phyloP scores from a whole-genome alignment of 331 rosid genomes.

The Prunus yedoensis region DNA sequence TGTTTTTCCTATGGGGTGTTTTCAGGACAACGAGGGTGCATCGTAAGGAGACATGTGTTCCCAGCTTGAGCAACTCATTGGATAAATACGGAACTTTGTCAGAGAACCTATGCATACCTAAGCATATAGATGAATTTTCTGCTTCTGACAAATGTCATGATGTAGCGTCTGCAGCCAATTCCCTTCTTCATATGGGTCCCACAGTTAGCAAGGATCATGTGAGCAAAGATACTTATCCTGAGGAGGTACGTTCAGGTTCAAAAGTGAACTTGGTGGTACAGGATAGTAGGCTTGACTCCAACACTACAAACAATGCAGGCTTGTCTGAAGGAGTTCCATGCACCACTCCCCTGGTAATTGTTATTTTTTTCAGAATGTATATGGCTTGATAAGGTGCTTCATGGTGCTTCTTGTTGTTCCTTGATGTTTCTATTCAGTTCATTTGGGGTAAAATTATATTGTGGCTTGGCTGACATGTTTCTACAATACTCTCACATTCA shows the following conservation, averaged over 20 bases:
- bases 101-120: conserved; percentile 45
- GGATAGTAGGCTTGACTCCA: conserved; percentile 30
- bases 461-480: neutral
- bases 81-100: conserved; percentile 52
- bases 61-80: conserved; percentile 41
- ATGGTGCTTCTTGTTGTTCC: neutral
- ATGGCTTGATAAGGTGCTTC: neutral
- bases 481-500: neutral
- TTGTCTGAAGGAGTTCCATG: conserved; percentile 37
- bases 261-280: conserved; percentile 37
- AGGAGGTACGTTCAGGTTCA: conserved; percentile 30
- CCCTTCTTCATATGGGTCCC: conserved; percentile 30
- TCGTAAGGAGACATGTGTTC: conserved; percentile 39
- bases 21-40: conserved; percentile 63
- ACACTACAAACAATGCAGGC: conserved; percentile 27
- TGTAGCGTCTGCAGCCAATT: conserved; percentile 34
- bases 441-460: conserved; percentile 2
- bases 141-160: conserved; percentile 40
- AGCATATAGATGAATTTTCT: conserved; percentile 39
- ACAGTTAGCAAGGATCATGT: conserved; percentile 33
- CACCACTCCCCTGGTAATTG: conserved; percentile 49
- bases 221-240: conserved; percentile 35
- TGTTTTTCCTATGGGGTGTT: conserved; percentile 91
- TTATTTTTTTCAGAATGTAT: conserved; percentile 11
- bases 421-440: neutral